Conservation (phyloP, 768 basidiomycete species). For the Grammothele lineata region DNA sequence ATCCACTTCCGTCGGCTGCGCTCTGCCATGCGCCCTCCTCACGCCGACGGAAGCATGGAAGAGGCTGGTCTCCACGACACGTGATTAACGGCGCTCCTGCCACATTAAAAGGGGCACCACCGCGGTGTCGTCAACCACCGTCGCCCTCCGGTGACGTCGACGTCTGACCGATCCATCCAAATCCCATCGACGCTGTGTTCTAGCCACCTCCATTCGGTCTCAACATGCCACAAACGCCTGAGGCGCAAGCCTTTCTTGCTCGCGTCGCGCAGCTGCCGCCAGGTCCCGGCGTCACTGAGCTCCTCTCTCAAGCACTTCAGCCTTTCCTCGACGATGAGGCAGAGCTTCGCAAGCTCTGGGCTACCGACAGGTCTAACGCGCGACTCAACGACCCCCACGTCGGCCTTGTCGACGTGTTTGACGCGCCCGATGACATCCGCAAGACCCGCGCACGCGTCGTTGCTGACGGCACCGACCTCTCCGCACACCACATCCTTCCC, state of each 20-base stretch:
- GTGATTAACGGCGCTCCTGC: no score
- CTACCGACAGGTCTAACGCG: slow-evolving; percentile 43
- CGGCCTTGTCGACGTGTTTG: slow-evolving; percentile 58
- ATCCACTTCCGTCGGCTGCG: no score
- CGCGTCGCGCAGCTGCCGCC: slow-evolving; percentile 22
- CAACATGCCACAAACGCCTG: slow-evolving; percentile 27
- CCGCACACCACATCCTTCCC: slow-evolving; percentile 50
- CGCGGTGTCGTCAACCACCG: no score
- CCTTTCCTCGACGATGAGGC: slow-evolving; percentile 56
- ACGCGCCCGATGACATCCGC: slow-evolving; percentile 42
- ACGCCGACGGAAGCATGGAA: no score
- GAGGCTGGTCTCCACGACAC: no score
- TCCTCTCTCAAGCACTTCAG: slow-evolving; percentile 36
- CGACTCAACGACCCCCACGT: slow-evolving; percentile 46
- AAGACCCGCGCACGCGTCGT: slow-evolving; percentile 49
- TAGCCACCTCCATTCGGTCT: no score
- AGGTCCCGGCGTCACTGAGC: slow-evolving; percentile 24
- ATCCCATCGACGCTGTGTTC: no score
- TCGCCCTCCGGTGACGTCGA: no score
- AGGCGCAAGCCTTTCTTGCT: slow-evolving; percentile 25
- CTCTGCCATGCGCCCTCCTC: no score
- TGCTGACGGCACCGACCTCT: slow-evolving; percentile 39
- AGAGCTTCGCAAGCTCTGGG: slow-evolving; percentile 50
- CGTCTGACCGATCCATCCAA: no score
- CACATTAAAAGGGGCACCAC: no score